phyloP scores from a whole-genome alignment of 1,284 basidiomycete genomes.

The Chalciporus sp. region DNA sequence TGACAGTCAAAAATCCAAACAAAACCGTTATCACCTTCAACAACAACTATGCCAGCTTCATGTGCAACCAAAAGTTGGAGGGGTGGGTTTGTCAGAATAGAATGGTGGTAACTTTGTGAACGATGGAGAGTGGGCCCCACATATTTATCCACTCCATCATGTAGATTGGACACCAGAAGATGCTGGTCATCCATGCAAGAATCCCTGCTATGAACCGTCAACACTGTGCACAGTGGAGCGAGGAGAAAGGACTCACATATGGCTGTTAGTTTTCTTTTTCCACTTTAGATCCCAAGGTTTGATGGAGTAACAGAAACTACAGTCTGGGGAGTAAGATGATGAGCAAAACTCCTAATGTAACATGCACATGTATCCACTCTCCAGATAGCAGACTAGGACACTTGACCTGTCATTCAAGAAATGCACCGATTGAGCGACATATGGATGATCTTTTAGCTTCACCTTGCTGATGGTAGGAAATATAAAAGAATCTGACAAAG shows the following conservation, averaged over 20 bases:
- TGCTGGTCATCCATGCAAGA: background rate
- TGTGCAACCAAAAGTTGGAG: background rate
- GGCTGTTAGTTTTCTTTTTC: background rate
- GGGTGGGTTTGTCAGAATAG: background rate
- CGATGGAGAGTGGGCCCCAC: background rate
- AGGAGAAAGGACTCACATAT: background rate
- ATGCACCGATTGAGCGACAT: background rate
- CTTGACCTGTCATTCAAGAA: background rate
- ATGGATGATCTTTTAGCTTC: background rate
- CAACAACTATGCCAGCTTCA: background rate
- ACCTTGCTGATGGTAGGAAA: background rate
- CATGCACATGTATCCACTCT: too few relatives aligned
- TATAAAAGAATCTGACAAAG: background rate
- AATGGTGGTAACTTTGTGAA: too few relatives aligned
- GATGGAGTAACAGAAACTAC: background rate
- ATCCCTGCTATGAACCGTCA: background rate
- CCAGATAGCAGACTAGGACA: background rate
- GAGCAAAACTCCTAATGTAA: too few relatives aligned
- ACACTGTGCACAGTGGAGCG: background rate
- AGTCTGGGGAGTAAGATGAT: too few relatives aligned
- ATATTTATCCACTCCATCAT: background rate
- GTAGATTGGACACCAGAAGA: background rate
- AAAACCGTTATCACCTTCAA: constrained; percentile 4
- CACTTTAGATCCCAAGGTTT: background rate
- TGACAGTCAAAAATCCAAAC: constrained; percentile 1